Conservation (phyloP, 148 eudicot genomes). For the Amaranthus palmeri region DNA sequence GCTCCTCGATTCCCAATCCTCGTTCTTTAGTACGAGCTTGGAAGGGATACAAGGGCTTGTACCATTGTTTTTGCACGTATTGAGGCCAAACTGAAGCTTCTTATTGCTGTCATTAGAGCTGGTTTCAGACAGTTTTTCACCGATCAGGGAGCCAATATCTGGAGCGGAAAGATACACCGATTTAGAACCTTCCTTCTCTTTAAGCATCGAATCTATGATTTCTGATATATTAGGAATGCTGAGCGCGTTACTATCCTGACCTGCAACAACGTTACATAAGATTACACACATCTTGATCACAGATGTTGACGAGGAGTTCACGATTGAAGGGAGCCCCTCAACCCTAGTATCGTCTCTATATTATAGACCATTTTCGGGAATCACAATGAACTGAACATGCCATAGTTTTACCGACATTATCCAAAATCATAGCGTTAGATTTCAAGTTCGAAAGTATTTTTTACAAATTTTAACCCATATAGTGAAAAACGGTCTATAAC, state of each 20-base stretch:
- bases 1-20: conserved; percentile 5
- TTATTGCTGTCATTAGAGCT: conserved; percentile 4
- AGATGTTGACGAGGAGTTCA: neutral
- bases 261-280: conserved; percentile 28
- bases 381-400: too few relatives aligned
- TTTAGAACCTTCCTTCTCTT: conserved; percentile 23
- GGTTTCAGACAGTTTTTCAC: conserved; percentile 21
- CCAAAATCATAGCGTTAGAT: too few relatives aligned
- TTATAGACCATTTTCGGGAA: too few relatives aligned
- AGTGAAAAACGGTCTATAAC: too few relatives aligned
- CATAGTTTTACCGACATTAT: too few relatives aligned
- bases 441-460: too few relatives aligned
- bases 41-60: conserved; percentile 9
- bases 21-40: neutral
- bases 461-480: too few relatives aligned
- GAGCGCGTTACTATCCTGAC: conserved; percentile 20
- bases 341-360: too few relatives aligned
- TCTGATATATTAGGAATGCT: conserved; percentile 31
- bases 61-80: conserved; percentile 8
- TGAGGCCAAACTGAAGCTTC: conserved; percentile 17
- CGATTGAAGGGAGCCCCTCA: too few relatives aligned
- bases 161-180: conserved; percentile 33
- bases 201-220: conserved; percentile 35
- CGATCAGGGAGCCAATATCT: conserved; percentile 30
- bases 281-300: neutral